Percentiles rank a stretch among this genome's conserved stretches.
These are phyloP conservation scores for Paspalum notatum DNA, from an alignment of 176 grass and related monocot species.

Conservation along the genomic window DNA sequence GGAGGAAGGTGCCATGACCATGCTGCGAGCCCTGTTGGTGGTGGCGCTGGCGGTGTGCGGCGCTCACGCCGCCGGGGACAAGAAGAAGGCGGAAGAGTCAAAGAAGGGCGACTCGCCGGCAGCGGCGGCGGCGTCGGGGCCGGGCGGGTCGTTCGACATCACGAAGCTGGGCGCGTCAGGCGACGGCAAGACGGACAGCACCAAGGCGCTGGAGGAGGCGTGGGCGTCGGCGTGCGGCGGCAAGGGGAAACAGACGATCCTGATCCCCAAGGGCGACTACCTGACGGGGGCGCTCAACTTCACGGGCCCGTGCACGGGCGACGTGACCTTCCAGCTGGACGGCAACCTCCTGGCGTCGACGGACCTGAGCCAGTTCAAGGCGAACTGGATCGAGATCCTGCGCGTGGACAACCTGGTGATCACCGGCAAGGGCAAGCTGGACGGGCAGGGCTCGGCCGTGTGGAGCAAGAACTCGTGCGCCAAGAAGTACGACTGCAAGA, in stretches of 20 bases:
- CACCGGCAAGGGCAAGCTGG: conserved; percentile 61
- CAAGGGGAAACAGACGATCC: conserved; percentile 32
- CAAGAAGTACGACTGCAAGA: conserved; percentile 51
- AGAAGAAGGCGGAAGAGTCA: too few relatives aligned
- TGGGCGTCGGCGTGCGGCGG: conserved; percentile 47
- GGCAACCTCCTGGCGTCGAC: conserved; percentile 57
- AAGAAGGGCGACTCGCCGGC: too few relatives aligned
- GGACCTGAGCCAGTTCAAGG: conserved; percentile 42
- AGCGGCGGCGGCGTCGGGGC: background rate
- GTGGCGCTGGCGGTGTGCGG: conserved; percentile 6
- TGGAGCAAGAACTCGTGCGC: conserved; percentile 53
- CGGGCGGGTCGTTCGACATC: conserved; percentile 24
- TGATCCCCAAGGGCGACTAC: conserved; percentile 27
- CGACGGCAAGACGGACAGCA: conserved; percentile 49
- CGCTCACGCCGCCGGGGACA: background rate
- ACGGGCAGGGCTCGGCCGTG: conserved; percentile 63
- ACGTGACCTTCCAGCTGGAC: conserved; percentile 45
- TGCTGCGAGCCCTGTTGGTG: too few relatives aligned
- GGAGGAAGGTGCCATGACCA: too few relatives aligned
- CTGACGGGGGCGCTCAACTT: conserved; percentile 42
- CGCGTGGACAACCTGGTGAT: conserved; percentile 48
- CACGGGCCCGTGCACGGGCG: conserved; percentile 52
- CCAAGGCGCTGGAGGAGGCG: conserved; percentile 50
- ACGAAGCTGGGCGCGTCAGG: conserved; percentile 36
- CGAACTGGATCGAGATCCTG: conserved; percentile 56